phyloP scores from a whole-genome alignment of 2,329 filamentous ascomycete species.

The Dactylellina haptotyla region DNA sequence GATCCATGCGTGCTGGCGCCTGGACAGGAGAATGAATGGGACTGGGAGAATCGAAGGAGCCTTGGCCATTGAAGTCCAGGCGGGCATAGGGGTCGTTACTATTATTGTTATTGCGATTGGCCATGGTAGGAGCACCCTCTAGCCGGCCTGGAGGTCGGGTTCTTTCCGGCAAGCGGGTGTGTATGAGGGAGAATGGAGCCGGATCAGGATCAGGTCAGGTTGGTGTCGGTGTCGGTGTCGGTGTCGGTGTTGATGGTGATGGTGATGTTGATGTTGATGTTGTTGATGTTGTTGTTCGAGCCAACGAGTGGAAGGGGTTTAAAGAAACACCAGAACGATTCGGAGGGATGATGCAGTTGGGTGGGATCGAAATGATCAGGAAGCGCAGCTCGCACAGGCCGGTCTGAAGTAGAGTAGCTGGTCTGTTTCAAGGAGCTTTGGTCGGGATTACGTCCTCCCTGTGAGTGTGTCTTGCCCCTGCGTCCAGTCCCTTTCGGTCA shows the following conservation, averaged over 20 bases:
- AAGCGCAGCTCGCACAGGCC: not conserved
- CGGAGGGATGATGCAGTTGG: slow-evolving; percentile 8
- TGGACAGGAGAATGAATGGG: slow-evolving; percentile 33
- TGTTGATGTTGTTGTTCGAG: not conserved
- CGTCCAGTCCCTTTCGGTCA: slow-evolving; percentile 20
- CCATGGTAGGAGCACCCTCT: slow-evolving; percentile 26
- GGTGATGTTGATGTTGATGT: not conserved
- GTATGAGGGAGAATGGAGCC: slow-evolving; percentile 42
- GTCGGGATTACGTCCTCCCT: slow-evolving; percentile 27
- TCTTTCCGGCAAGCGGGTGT: slow-evolving; percentile 39
- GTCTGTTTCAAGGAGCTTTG: slow-evolving; percentile 40
- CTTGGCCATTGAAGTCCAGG: slow-evolving; percentile 56
- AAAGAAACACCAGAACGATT: not conserved
- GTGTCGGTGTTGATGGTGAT: no score
- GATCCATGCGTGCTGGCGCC: slow-evolving; percentile 40
- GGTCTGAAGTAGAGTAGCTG: slow-evolving; percentile 22
- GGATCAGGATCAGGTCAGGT: not conserved
- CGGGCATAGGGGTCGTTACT: slow-evolving; percentile 58
- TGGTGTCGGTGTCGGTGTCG: no score
- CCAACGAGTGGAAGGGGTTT: not conserved
- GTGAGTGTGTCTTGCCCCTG: slow-evolving; percentile 17
- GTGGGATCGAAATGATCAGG: slow-evolving; percentile 14
- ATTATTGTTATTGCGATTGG: slow-evolving; percentile 42
- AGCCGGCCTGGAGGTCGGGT: slow-evolving; percentile 16
- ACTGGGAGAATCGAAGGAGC: slow-evolving; percentile 45